These are phyloP conservation scores for Fusarium staphyleae DNA, from an alignment of 2,329 filamentous ascomycete species.

Conservation along the genomic window DNA sequence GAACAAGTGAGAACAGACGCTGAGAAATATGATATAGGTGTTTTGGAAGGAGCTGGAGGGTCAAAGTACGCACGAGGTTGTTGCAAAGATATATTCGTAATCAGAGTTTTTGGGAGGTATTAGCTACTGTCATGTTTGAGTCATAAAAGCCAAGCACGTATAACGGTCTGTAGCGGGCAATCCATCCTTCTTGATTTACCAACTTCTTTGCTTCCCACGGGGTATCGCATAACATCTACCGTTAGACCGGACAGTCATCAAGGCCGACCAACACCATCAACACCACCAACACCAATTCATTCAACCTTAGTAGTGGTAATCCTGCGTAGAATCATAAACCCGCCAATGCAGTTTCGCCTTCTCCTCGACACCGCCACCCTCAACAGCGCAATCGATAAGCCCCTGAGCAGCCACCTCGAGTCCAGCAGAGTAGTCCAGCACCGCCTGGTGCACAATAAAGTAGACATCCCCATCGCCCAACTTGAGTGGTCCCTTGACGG, in stretches of 20 bases:
- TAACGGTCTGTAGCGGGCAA: conserved; percentile 9
- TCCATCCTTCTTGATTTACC: conserved; percentile 10
- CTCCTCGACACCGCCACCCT: background rate
- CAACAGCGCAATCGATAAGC: conserved; percentile 16
- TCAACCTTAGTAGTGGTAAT: background rate
- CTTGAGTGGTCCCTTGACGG: conserved; percentile 15
- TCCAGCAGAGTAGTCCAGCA: conserved; percentile 28
- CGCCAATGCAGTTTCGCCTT: conserved; percentile 31
- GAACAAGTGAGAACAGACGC: no score
- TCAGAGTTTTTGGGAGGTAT: no score
- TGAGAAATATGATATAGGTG: no score
- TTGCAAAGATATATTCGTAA: no score
- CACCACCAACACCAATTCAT: background rate
- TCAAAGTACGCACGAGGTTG: no score
- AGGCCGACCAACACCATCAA: conserved; percentile 6
- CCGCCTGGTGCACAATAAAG: conserved; percentile 24
- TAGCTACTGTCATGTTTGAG: no score
- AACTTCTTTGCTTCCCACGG: conserved; percentile 12
- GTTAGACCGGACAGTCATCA: conserved; percentile 9
- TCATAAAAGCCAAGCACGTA: no score
- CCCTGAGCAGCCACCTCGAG: conserved; percentile 26
- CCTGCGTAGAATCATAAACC: conserved; percentile 17
- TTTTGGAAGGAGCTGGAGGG: no score
- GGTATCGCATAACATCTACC: conserved; percentile 35
- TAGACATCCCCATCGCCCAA: conserved; percentile 29